Conservation (phyloP, 1,284 basidiomycete genomes). For the Exobasidium rhododendri region DNA sequence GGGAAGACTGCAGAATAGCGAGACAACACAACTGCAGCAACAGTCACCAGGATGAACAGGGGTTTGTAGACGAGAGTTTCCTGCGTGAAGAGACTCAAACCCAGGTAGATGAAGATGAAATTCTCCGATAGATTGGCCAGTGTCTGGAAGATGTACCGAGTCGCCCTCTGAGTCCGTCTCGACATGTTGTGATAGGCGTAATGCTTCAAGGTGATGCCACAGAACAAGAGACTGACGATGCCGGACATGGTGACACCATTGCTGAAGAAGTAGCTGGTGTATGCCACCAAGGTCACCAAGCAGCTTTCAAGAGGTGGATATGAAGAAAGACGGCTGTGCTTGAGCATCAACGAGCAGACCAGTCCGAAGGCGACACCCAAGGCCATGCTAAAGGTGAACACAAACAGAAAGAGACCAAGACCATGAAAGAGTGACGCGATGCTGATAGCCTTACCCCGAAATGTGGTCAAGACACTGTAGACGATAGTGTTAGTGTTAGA, state of each 20-base stretch:
- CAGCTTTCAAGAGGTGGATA: slow-evolving; percentile 86
- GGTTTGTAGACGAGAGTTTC: slow-evolving; percentile 87
- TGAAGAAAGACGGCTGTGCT: slow-evolving; percentile 81
- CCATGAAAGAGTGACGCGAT: slow-evolving; percentile 88
- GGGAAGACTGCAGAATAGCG: slow-evolving; percentile 96
- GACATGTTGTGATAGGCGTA: slow-evolving; percentile 99
- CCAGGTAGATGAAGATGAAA: slow-evolving; percentile 99
- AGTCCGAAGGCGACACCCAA: slow-evolving; percentile 89
- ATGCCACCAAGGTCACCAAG: slow-evolving; percentile 87
- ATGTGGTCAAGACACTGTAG: slow-evolving; percentile 75
- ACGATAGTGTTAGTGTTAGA: slow-evolving; percentile 4
- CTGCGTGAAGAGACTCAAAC: slow-evolving; percentile 89
- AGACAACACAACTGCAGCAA: slow-evolving; percentile 83
- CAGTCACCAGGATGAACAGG: slow-evolving; percentile 69
- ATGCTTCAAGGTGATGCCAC: slow-evolving; percentile 97
- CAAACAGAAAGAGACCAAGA: slow-evolving; percentile 90
- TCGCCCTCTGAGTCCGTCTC: slow-evolving; percentile 82
- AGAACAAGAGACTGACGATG: slow-evolving; percentile 96
- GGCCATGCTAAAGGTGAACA: slow-evolving; percentile 89
- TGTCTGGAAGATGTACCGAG: slow-evolving; percentile 70
- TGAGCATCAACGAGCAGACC: slow-evolving; percentile 82
- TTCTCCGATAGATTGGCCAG: slow-evolving; percentile 70
- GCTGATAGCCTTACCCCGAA: slow-evolving; percentile 85
- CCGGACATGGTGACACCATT: slow-evolving; percentile 92
- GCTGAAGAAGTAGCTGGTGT: slow-evolving; percentile 98